Conservation (phyloP, 768 basidiomycete genomes). For the Coprinellus micaceus region DNA sequence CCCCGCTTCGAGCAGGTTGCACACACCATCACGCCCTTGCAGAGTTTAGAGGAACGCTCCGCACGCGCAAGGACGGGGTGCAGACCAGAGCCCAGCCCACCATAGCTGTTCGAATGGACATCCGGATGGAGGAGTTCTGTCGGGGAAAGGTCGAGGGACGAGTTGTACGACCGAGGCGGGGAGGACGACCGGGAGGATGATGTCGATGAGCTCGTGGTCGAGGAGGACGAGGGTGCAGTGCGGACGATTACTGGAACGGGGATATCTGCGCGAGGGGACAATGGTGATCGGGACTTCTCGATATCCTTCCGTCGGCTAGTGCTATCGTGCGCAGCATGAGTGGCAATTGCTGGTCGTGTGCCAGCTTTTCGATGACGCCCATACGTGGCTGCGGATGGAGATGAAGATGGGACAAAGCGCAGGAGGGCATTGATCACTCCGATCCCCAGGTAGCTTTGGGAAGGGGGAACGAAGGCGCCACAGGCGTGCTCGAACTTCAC, state of each 20-base stretch:
- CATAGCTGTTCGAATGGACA: not conserved
- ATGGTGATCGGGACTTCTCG: not conserved
- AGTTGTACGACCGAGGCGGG: not conserved
- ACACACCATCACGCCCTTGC: constrained; percentile 31
- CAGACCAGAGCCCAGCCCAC: constrained; percentile 7
- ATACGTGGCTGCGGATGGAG: not conserved
- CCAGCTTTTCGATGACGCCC: not conserved
- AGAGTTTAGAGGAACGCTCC: constrained; percentile 44
- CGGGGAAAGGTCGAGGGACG: not conserved
- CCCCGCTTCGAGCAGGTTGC: constrained; percentile 45
- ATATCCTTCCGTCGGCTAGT: not conserved
- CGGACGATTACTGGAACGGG: not conserved
- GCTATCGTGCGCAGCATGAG: not conserved
- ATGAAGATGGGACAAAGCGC: not conserved
- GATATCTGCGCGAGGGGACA: not conserved
- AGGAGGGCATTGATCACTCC: not conserved
- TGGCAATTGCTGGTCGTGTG: not conserved
- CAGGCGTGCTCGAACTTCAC: not conserved
- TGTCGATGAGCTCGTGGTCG: not conserved
- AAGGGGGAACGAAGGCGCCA: not conserved
- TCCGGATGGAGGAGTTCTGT: not conserved
- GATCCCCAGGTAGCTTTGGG: not conserved
- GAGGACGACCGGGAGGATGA: not conserved
- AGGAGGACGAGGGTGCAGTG: not conserved
- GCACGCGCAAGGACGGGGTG: constrained; percentile 40